phyloP scores from a whole-genome alignment of 2,329 filamentous ascomycete genomes.

The Fusarium phyllophilum region DNA sequence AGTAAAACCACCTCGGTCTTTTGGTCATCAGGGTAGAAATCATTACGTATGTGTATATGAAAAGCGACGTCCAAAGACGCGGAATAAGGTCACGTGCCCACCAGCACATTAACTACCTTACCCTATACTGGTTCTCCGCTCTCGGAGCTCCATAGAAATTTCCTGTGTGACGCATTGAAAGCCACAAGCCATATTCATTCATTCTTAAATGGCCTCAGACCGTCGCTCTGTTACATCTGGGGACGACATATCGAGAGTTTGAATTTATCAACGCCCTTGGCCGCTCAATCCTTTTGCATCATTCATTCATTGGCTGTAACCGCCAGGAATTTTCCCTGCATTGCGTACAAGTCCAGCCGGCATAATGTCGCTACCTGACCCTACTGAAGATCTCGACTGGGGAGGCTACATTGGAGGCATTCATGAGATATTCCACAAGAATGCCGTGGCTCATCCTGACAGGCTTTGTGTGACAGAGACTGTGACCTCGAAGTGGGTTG shows the following conservation, averaged over 20 bases:
- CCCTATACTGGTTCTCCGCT: neutral
- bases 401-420: neutral
- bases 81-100: neutral
- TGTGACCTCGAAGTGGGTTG: neutral
- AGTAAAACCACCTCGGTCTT: neutral
- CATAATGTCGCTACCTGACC: neutral
- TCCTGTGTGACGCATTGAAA: neutral
- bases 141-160: neutral
- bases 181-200: neutral
- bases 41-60: neutral
- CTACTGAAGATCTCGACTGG: slow-evolving; percentile 1
- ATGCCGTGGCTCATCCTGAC: neutral
- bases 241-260: neutral
- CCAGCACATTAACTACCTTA: neutral
- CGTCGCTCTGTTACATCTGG: neutral
- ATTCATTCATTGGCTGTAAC: neutral
- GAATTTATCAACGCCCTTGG: neutral
- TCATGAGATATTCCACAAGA: slow-evolving; percentile 11
- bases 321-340: neutral
- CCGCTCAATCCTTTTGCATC: neutral
- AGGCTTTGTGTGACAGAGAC: neutral
- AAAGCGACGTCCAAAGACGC: neutral
- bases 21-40: neutral
- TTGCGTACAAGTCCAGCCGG: neutral
- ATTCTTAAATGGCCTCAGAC: neutral